Evolutionary conservation across 2,329 filamentous ascomycete genomes (phyloP).

Genomic region (Pseudocercospora musae): DNA sequence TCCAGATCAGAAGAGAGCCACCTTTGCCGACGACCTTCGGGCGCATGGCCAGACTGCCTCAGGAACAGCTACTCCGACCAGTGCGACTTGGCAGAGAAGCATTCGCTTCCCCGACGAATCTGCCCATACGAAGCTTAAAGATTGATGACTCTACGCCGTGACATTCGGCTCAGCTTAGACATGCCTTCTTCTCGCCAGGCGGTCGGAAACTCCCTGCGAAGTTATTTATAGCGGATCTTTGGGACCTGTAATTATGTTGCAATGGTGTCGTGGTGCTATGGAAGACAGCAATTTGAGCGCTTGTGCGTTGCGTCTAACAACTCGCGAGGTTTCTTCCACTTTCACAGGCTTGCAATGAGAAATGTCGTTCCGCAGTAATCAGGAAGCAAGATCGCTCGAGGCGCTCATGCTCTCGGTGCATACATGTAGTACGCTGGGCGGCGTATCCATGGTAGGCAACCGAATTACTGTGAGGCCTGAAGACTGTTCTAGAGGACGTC

Average conservation of each 20-base stretch:
- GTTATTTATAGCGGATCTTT: neutral
- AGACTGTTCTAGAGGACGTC: neutral
- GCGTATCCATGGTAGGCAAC: neutral
- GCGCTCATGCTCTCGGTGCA: neutral
- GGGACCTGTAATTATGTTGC: neutral
- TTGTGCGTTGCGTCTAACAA: neutral
- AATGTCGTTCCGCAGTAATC: neutral
- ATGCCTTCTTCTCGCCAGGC: neutral
- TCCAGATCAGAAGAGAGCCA: neutral
- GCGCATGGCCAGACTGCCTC: neutral
- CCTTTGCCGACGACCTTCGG: neutral
- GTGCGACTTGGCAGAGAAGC: constrained; percentile 27
- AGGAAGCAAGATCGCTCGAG: neutral
- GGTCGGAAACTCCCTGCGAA: neutral
- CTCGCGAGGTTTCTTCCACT: neutral
- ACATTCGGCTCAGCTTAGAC: neutral
- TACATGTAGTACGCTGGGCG: neutral
- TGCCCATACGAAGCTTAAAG: neutral
- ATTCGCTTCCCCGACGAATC: constrained; percentile 33
- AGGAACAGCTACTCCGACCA: constrained; percentile 8
- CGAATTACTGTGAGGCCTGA: neutral
- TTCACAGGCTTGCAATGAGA: neutral
- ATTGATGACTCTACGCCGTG: neutral
- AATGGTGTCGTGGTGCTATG: neutral
- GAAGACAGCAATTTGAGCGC: neutral